phyloP scores from a whole-genome alignment of 169 alveolate species.

The Plasmodium malariae region DNA sequence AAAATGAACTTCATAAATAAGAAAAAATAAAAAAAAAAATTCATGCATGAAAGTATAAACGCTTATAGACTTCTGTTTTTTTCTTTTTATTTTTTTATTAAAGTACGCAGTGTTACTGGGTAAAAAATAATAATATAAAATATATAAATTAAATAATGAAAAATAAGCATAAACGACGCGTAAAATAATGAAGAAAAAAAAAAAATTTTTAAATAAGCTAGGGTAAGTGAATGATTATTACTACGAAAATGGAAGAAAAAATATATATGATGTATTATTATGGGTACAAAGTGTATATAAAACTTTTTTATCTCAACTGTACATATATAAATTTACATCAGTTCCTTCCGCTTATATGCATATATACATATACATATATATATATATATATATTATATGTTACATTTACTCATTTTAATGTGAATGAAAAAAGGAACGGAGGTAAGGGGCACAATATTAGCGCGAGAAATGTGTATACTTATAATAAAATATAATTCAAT shows the following conservation, averaged over 20 bases:
- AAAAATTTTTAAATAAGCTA: no score
- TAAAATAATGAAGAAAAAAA: no score
- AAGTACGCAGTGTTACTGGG: background rate
- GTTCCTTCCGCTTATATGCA: background rate
- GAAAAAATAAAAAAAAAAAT: conserved; percentile 7
- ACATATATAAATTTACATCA: background rate
- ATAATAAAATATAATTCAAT: no score
- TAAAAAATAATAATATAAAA: no score
- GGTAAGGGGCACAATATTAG: background rate
- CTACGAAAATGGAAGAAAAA: background rate
- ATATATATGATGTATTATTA: background rate
- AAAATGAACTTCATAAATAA: conserved; percentile 6
- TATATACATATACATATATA: background rate
- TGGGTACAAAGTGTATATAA: background rate
- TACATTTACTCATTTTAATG: background rate
- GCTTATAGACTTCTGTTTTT: background rate
- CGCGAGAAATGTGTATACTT: no score
- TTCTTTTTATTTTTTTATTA: background rate
- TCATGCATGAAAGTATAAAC: background rate
- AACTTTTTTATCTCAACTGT: background rate
- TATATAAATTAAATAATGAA: no score
- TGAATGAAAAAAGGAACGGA: background rate
- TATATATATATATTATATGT: conserved; percentile 14
- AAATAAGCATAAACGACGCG: no score
- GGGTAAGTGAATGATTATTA: background rate